Percentiles rank a stretch among this genome's conserved stretches.
Evolutionary conservation across 2,329 filamentous ascomycete genomes (phyloP).

Genomic region (Ophiostoma pallidulum): DNA sequence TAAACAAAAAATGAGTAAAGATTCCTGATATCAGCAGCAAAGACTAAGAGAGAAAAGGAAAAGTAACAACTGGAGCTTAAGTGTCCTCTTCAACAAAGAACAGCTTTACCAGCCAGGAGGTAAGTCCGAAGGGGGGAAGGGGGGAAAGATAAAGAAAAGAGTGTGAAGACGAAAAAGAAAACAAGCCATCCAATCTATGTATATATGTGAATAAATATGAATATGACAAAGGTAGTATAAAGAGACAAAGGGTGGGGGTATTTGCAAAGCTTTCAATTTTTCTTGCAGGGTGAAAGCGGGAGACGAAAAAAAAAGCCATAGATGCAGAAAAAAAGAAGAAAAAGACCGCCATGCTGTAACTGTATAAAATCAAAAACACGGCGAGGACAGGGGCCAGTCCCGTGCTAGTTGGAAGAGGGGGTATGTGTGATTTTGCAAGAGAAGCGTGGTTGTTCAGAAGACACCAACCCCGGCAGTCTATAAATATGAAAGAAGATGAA

Average conservation of each 20-base stretch:
- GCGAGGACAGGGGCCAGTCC: neutral
- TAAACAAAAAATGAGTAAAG: neutral
- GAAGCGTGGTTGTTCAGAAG: neutral
- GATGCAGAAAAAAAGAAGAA: neutral
- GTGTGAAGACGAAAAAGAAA: neutral
- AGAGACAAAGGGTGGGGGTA: slow-evolving; percentile 6
- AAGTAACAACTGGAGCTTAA: too few relatives aligned
- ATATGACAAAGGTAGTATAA: neutral
- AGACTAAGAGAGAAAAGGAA: neutral
- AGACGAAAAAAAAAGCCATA: neutral
- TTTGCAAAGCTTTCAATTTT: slow-evolving; percentile 1
- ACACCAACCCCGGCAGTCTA: neutral
- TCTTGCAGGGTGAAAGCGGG: neutral
- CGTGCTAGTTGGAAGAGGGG: slow-evolving; percentile 1
- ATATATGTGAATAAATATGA: neutral
- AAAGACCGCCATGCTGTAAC: slow-evolving; percentile 11
- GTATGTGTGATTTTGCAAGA: slow-evolving; percentile 7
- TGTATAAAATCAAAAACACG: neutral
- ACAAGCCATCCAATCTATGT: slow-evolving; percentile 13
- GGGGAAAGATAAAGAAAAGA: neutral
- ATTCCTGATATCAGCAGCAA: neutral
- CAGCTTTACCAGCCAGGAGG: slow-evolving; percentile 1
- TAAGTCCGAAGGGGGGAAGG: too few relatives aligned
- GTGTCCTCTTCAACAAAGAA: neutral
- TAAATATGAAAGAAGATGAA: neutral